A percentile compares a stretch with the other conserved stretches of the same genome.
phyloP scores from a whole-genome alignment of 1,284 basidiomycete species.

The Papiliotrema nemorosa region DNA sequence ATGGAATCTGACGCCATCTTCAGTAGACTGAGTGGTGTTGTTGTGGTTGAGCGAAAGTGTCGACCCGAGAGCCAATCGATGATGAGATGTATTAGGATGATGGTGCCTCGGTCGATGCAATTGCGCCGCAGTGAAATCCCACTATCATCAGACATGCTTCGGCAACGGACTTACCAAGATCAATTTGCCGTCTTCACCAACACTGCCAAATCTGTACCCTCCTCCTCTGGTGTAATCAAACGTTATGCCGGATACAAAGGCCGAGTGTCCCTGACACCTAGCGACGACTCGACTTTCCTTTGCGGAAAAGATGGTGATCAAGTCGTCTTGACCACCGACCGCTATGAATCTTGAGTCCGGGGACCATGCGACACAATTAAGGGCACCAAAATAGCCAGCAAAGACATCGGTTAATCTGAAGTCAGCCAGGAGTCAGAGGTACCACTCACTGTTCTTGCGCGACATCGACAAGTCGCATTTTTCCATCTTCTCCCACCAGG shows the following conservation, averaged over 20 bases:
- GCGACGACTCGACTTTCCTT: slow-evolving; percentile 91
- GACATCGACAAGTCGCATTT: slow-evolving; percentile 79
- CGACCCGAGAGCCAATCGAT: slow-evolving; percentile 52
- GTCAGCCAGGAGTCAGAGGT: background rate
- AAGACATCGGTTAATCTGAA: slow-evolving; percentile 79
- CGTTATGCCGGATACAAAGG: slow-evolving; percentile 81
- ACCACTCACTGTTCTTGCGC: slow-evolving; percentile 69
- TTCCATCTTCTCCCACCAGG: slow-evolving; percentile 82
- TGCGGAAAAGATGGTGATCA: slow-evolving; percentile 87
- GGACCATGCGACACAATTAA: slow-evolving; percentile 87
- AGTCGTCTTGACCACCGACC: slow-evolving; percentile 89
- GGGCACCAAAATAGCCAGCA: slow-evolving; percentile 83
- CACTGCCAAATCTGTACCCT: slow-evolving; percentile 85
- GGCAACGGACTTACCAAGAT: slow-evolving; percentile 60
- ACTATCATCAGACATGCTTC: slow-evolving; percentile 52
- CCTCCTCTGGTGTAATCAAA: slow-evolving; percentile 78
- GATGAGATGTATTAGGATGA: slow-evolving; percentile 35
- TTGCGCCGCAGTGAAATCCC: slow-evolving; percentile 75
- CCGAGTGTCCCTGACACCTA: slow-evolving; percentile 92
- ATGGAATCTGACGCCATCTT: slow-evolving; percentile 62
- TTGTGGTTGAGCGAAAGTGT: slow-evolving; percentile 46
- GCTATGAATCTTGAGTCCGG: slow-evolving; percentile 90
- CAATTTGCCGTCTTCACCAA: slow-evolving; percentile 90
- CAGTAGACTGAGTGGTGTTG: slow-evolving; percentile 12
- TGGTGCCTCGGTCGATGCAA: slow-evolving; percentile 48